Evolutionary conservation across 2,329 filamentous ascomycete species (phyloP), one percentile per base, ranked within the genome.

Genomic region (Colletotrichum euphorbiae): DNA sequence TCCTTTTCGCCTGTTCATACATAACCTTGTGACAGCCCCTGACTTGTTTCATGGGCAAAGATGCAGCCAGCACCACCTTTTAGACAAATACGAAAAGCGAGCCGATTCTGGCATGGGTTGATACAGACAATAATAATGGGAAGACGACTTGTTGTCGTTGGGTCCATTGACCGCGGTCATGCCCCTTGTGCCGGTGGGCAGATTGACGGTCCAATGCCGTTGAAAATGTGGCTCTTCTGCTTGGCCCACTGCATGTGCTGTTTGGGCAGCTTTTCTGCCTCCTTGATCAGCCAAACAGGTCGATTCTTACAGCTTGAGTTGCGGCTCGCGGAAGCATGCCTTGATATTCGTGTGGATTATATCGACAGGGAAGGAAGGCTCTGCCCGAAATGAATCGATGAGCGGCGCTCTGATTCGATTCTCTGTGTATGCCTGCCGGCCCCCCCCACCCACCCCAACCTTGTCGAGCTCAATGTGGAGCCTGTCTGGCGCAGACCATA

Each of bases 341-440:
- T 21, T 57, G 40, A 51, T 66, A 66, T 31, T 48, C 21, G 7
- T n/a, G 66, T 60, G 54, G 61, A 68, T 65, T 61, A 45, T 66
- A 66, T 56, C 24, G 48, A 48, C 66, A 60, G 55, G 54, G 66
- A 31, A 40, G 38, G 15, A 50, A 38, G 54, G 21, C 46, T 50
- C 42, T 65, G 54, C 24, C 66, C 66, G 66, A 68, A 60, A 68
- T 68, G 61, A 65, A 64, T 64, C 65, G 46, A 36, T 28, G 12
- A 24, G 36, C 28, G 13, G 24, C 36, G 55, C 24, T 6, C 48
- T 43, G n/a, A 6, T 15, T 21, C 15, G n/a, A 6, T 15, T 21
- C 15, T 7, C 11, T 46, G 21, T 31, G 24, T 45, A 11, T 19
- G n/a, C 17, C 12, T 45, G n/a, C n/a, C n/a, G 55, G 13, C 15